phyloP scores from a whole-genome alignment of 2,329 filamentous ascomycete species.

The Tolypocladium ophioglossoides region DNA sequence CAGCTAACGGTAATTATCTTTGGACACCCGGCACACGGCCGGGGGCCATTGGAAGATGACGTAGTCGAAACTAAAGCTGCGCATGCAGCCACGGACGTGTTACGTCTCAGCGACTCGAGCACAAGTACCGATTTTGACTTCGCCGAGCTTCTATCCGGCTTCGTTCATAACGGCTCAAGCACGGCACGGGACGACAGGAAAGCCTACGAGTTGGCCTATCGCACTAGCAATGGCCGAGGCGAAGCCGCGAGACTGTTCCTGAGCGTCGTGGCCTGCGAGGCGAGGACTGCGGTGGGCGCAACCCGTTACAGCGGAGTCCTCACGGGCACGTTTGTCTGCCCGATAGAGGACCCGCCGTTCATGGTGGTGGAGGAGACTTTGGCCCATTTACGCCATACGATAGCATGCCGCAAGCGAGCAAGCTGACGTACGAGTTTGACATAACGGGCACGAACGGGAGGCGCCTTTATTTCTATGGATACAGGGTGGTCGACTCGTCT shows the following conservation, averaged over 20 bases:
- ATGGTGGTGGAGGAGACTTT: constrained; percentile 49
- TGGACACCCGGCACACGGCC: constrained; percentile 33
- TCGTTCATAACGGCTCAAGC: constrained; percentile 36
- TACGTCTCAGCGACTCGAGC: not conserved
- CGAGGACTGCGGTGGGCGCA: constrained; percentile 15
- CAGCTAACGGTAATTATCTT: too few species aligned
- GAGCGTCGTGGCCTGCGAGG: constrained; percentile 38
- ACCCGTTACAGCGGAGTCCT: constrained; percentile 22
- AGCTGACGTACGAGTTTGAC: constrained; percentile 51
- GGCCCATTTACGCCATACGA: constrained; percentile 44
- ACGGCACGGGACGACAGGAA: constrained; percentile 32
- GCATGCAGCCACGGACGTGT: not conserved
- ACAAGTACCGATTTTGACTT: constrained; percentile 37
- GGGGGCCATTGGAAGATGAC: not conserved
- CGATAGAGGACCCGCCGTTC: constrained; percentile 39
- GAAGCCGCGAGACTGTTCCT: constrained; percentile 49
- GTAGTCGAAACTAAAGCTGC: not conserved
- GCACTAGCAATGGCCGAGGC: constrained; percentile 40
- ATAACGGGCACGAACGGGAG: constrained; percentile 43
- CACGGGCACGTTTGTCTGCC: constrained; percentile 44
- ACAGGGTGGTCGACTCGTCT: constrained; percentile 51
- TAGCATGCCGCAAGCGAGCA: constrained; percentile 44
- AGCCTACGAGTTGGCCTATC: constrained; percentile 43
- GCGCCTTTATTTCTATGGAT: constrained; percentile 48
- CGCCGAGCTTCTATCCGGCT: constrained; percentile 54